phyloP scores from a whole-genome alignment of 2,329 filamentous ascomycete genomes.

The Huntiella bhutanensis region DNA sequence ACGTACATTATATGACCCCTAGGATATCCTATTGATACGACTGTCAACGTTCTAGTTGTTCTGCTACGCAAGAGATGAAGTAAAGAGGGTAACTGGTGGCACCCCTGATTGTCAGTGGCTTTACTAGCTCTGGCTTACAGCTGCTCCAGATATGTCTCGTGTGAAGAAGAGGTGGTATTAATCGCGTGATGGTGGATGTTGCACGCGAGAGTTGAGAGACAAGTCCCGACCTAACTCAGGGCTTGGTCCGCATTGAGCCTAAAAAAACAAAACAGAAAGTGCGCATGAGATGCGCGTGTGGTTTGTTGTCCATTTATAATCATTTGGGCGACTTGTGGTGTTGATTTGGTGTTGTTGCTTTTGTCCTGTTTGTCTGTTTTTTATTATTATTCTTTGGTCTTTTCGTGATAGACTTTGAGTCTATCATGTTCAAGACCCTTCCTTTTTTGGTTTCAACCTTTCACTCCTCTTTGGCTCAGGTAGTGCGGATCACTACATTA shows the following conservation, averaged over 20 bases:
- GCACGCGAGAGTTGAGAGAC: slow-evolving; percentile 8
- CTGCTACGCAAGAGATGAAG: too few species aligned
- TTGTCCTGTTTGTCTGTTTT: background rate
- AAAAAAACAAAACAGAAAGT: slow-evolving; percentile 6
- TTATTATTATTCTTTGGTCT: background rate
- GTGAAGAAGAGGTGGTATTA: too few species aligned
- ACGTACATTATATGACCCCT: too few species aligned
- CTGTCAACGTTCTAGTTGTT: too few species aligned
- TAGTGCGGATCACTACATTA: slow-evolving; percentile 12
- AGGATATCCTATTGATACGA: too few species aligned
- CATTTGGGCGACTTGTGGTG: background rate
- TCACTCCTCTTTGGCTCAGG: slow-evolving; percentile 12
- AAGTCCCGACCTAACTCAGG: slow-evolving; percentile 4
- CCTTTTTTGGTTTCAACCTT: slow-evolving; percentile 3
- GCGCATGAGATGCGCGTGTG: too few species aligned
- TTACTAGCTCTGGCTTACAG: too few species aligned
- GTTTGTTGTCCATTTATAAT: background rate
- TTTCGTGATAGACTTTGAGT: background rate
- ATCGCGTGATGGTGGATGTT: slow-evolving; percentile 5
- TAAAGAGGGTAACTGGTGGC: too few species aligned
- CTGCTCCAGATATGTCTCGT: too few species aligned
- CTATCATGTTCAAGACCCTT: background rate
- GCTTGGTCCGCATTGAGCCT: slow-evolving; percentile 11
- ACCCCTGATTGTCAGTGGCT: too few species aligned
- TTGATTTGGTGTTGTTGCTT: background rate